Conservation (phyloP, 1,139 yeast genomes). For the Hemisphaericaspora lyxosophila region DNA sequence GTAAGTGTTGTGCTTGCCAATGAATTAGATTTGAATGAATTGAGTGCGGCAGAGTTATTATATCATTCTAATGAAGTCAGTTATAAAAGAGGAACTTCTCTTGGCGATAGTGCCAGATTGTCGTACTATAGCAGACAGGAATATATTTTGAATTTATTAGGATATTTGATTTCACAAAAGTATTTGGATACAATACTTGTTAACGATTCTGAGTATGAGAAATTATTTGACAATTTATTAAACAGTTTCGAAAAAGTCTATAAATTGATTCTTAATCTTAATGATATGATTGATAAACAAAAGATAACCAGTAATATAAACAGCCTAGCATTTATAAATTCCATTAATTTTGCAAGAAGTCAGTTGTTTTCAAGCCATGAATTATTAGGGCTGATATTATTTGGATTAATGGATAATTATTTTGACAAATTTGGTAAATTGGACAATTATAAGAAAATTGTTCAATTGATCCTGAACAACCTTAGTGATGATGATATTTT, state of each 20-base stretch:
- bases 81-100: constrained; percentile 50
- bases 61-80: constrained; percentile 42
- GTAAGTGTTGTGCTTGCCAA: constrained; percentile 58
- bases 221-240: constrained; percentile 41
- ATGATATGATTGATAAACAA: constrained; percentile 67
- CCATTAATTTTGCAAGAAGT: constrained; percentile 58
- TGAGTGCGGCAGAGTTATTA: constrained; percentile 37
- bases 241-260: constrained; percentile 60
- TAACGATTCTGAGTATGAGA: constrained; percentile 16
- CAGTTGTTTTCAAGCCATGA: constrained; percentile 71
- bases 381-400: constrained; percentile 62
- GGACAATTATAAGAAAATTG: constrained; percentile 36
- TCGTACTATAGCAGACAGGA: constrained; percentile 68
- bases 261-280: constrained; percentile 50
- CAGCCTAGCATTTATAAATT: constrained; percentile 52
- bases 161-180: constrained; percentile 48
- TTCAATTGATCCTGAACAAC: constrained; percentile 28
- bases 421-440: constrained; percentile 30
- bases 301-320: constrained; percentile 42
- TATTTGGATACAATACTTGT: constrained; percentile 26
- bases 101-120: constrained; percentile 70
- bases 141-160: constrained; percentile 67
- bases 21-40: constrained; percentile 41
- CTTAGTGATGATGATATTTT: constrained; percentile 62
- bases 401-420: constrained; percentile 45